Evolutionary conservation across 495 filamentous ascomycete species (phyloP).

Genomic region (Podospora bellae-mahoneyi): DNA sequence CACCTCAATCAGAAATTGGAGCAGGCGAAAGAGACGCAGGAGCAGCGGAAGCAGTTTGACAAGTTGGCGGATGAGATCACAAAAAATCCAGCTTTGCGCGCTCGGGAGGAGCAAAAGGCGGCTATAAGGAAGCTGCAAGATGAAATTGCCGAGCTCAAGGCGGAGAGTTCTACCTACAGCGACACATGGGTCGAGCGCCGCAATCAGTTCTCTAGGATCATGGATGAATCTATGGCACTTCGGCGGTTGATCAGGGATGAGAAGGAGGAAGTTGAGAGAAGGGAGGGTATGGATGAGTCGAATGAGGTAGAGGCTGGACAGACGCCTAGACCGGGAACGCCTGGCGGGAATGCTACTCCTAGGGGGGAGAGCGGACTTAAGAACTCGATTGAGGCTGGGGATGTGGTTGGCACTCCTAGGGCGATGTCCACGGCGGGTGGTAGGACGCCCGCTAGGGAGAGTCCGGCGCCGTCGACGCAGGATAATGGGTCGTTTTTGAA

Average conservation of each 20-base stretch:
- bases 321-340: conserved; percentile 42
- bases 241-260: conserved; percentile 86
- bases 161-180: conserved; percentile 76
- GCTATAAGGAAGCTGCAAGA: conserved; percentile 76
- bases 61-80: conserved; percentile 84
- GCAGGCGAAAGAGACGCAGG: conserved; percentile 70
- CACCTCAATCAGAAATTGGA: conserved; percentile 68
- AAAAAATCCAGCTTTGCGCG: conserved; percentile 69
- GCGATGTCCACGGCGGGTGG: conserved; percentile 48
- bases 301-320: conserved; percentile 53
- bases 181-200: conserved; percentile 80
- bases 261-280: conserved; percentile 77
- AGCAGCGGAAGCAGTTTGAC: conserved; percentile 80
- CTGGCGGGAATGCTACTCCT: conserved; percentile 39
- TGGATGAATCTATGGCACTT: conserved; percentile 85
- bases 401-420: conserved; percentile 46
- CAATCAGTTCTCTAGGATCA: conserved; percentile 84
- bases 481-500: conserved; percentile 35
- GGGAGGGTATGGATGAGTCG: conserved; percentile 79
- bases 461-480: conserved; percentile 27
- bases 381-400: conserved; percentile 38
- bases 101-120: conserved; percentile 75
- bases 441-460: conserved; percentile 66
- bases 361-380: conserved; percentile 41
- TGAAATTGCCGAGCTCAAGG: conserved; percentile 84